Percentiles rank a stretch among this genome's conserved stretches.
These are phyloP conservation scores for Clarireedia homoeocarpa DNA, from an alignment of 2,329 filamentous ascomycete genomes.

Conservation along the genomic window DNA sequence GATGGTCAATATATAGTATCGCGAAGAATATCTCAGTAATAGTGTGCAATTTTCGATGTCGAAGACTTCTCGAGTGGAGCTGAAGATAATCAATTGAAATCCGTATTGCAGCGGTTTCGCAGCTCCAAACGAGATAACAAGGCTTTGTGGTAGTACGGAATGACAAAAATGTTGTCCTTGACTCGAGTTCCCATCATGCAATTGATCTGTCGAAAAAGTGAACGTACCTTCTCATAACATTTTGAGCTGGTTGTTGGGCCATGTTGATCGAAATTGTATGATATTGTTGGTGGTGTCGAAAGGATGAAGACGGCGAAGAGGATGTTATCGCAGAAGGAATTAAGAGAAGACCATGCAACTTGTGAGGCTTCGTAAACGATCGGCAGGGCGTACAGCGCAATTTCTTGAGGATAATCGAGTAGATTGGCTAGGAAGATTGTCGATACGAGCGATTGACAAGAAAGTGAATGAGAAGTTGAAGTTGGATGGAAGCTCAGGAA, in stretches of 20 bases:
- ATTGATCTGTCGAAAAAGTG: not conserved
- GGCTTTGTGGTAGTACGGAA: not conserved
- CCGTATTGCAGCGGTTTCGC: not conserved
- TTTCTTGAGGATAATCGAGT: not conserved
- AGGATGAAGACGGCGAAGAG: not conserved
- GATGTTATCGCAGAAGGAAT: not conserved
- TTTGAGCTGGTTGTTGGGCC: slow-evolving; percentile 30
- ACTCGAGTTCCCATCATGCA: not conserved
- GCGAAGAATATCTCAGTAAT: not conserved
- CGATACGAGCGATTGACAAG: slow-evolving; percentile 18
- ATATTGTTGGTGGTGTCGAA: not conserved
- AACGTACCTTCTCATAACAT: slow-evolving; percentile 38
- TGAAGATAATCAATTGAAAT: not conserved
- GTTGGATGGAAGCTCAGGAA: not conserved
- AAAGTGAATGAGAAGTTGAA: slow-evolving; percentile 2
- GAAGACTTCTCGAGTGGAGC: slow-evolving; percentile 1
- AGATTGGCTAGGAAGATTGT: slow-evolving; percentile 13
- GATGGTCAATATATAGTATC: not conserved
- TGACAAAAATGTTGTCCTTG: not conserved
- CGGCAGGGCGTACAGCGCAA: not conserved
- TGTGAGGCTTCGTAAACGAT: slow-evolving; percentile 13
- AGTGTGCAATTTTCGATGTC: not conserved
- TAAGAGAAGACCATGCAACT: slow-evolving; percentile 18
- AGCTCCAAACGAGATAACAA: not conserved
- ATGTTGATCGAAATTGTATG: slow-evolving; percentile 15